Evolutionary conservation across 176 grass and related monocot genomes (phyloP).

Genomic region (Juncus effusus): DNA sequence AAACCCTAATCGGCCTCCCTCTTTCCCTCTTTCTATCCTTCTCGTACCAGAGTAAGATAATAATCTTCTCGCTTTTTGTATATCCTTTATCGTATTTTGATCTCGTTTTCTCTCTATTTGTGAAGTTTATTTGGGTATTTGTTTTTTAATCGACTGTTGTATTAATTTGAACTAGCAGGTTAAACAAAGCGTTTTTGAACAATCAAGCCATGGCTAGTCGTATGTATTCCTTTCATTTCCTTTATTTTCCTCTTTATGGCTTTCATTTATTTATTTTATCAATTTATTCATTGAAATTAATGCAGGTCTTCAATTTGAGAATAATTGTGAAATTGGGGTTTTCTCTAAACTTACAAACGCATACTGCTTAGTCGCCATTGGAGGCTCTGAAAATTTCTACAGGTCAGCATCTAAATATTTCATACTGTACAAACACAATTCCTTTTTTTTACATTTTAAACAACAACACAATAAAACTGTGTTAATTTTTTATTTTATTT

Average conservation of each 20-base stretch:
- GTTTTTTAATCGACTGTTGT: neutral
- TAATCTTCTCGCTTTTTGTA: too few species aligned
- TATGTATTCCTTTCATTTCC: neutral
- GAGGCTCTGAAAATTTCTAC: slow-evolving; percentile 98
- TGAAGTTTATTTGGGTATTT: neutral
- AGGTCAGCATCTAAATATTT: slow-evolving; percentile 36
- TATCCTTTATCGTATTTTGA: too few species aligned
- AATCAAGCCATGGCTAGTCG: slow-evolving; percentile 25
- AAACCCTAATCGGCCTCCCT: too few species aligned
- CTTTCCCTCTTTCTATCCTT: too few species aligned
- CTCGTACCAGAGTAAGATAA: too few species aligned
- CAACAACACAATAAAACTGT: neutral
- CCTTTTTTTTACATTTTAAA: neutral
- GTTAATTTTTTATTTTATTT: slow-evolving; percentile 8
- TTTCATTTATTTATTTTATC: neutral
- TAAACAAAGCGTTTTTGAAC: neutral
- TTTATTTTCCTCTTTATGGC: neutral
- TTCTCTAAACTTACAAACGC: slow-evolving; percentile 97
- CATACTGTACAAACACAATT: neutral
- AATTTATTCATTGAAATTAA: neutral
- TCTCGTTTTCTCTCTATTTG: neutral
- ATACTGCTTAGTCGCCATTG: slow-evolving; percentile 89
- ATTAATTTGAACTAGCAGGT: neutral
- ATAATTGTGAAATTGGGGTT: slow-evolving; percentile 86
- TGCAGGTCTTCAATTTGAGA: slow-evolving; percentile 91